Percentiles rank a stretch among this genome's conserved stretches.
Evolutionary conservation across 2,329 filamentous ascomycete genomes (phyloP).

Genomic region (Neonectria neomacrospora): DNA sequence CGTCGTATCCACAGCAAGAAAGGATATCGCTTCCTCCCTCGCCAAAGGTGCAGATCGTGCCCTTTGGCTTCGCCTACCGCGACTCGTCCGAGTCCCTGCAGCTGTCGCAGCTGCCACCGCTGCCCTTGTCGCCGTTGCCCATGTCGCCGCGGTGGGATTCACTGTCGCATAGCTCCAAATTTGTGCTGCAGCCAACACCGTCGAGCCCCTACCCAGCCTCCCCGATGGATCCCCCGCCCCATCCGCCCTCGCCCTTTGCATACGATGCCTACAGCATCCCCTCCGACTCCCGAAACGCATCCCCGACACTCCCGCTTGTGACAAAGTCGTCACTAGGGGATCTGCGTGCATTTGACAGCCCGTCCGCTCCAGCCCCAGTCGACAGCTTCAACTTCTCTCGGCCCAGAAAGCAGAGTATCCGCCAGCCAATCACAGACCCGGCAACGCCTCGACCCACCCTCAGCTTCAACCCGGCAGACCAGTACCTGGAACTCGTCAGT

Average conservation of each 20-base stretch:
- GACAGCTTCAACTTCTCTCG: constrained; percentile 74
- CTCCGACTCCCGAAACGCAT: constrained; percentile 44
- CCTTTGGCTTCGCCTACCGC: constrained; percentile 38
- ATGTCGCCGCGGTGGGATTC: constrained; percentile 60
- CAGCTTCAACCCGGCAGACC: constrained; percentile 45
- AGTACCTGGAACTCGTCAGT: constrained; percentile 46
- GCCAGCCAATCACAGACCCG: constrained; percentile 53
- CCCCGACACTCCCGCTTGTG: constrained; percentile 46
- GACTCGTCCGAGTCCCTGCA: constrained; percentile 37
- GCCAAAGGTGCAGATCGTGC: constrained; percentile 38
- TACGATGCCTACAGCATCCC: constrained; percentile 39
- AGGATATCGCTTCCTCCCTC: constrained; percentile 37
- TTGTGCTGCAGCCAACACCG: constrained; percentile 39
- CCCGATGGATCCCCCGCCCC: constrained; percentile 40
- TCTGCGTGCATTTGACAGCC: constrained; percentile 50
- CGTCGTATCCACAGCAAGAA: constrained; percentile 32
- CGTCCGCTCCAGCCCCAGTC: constrained; percentile 55
- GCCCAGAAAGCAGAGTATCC: constrained; percentile 65
- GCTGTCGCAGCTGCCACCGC: constrained; percentile 47
- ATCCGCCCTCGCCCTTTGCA: constrained; percentile 41
- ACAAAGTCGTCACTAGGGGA: constrained; percentile 49
- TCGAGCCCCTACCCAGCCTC: constrained; percentile 37
- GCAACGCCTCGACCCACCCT: constrained; percentile 46
- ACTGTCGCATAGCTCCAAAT: constrained; percentile 45
- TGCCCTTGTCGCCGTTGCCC: constrained; percentile 49